Percentiles rank a stretch among this genome's conserved stretches.
phyloP scores from a whole-genome alignment of 331 rosid genomes.

The Malus hybrid region DNA sequence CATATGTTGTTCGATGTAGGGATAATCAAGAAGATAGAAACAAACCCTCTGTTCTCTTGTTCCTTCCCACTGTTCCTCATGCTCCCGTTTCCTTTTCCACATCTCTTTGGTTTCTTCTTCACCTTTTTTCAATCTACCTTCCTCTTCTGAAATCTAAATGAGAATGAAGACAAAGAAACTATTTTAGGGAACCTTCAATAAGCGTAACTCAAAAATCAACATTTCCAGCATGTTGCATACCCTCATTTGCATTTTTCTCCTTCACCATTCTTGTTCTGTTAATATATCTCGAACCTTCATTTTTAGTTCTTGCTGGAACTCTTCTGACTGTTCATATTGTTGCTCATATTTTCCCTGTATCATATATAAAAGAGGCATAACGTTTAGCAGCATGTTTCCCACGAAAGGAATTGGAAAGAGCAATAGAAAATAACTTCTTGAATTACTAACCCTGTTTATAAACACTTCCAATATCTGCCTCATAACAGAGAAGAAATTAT shows the following conservation, averaged over 20 bases:
- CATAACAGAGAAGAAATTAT: not conserved
- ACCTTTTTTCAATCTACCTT: conserved; percentile 89
- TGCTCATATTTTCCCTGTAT: conserved; percentile 88
- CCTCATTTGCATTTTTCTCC: conserved; percentile 97
- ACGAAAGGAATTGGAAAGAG: not conserved
- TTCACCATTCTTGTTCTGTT: conserved; percentile 98
- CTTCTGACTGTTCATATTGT: conserved; percentile 71
- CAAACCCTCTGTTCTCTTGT: conserved; percentile 92
- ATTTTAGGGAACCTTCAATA: conserved; percentile 6
- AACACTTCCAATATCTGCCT: not conserved
- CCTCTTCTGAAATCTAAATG: conserved; percentile 91
- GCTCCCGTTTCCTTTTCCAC: conserved; percentile 99
- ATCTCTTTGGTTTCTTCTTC: conserved; percentile 96
- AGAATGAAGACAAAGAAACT: conserved; percentile 11
- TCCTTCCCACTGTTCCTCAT: conserved; percentile 99
- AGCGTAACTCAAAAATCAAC: not conserved
- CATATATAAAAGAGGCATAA: conserved; percentile 12
- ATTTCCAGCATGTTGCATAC: conserved; percentile 30
- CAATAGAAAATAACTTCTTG: not conserved
- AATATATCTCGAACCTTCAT: conserved; percentile 86
- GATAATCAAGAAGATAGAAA: conserved; percentile 22
- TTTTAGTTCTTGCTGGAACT: conserved; percentile 80
- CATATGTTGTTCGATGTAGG: not conserved
- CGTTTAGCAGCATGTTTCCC: conserved; percentile 6
- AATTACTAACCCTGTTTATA: not conserved